Conservation (phyloP, 441 rosid species). For the Kokia cookei region DNA sequence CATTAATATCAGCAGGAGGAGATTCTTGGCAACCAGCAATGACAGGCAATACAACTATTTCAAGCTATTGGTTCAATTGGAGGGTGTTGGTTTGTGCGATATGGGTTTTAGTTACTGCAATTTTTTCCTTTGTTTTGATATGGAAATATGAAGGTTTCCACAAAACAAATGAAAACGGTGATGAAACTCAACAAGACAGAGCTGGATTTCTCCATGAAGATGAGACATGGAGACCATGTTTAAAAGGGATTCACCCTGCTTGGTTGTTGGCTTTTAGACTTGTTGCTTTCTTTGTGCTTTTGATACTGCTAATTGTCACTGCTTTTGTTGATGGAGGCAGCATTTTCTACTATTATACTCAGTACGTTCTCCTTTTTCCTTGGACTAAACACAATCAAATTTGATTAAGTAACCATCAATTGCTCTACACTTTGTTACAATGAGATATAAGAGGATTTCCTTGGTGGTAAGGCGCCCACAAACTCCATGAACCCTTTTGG, state of each 20-base stretch:
- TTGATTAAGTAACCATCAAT: neutral
- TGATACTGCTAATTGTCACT: constrained; percentile 42
- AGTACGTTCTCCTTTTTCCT: constrained; percentile 41
- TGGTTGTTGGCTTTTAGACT: constrained; percentile 83
- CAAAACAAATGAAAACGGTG: constrained; percentile 3
- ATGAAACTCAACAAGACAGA: constrained; percentile 35
- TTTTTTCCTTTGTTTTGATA: constrained; percentile 33
- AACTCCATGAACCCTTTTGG: no score
- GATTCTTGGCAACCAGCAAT: constrained; percentile 70
- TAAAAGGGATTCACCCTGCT: constrained; percentile 75
- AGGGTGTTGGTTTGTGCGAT: constrained; percentile 52
- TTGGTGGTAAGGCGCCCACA: no score
- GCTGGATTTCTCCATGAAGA: constrained; percentile 58
- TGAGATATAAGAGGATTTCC: neutral
- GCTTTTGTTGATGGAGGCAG: constrained; percentile 56
- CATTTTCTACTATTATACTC: constrained; percentile 84
- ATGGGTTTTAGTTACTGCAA: constrained; percentile 32
- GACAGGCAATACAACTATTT: constrained; percentile 39
- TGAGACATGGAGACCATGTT: constrained; percentile 83
- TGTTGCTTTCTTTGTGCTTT: constrained; percentile 58
- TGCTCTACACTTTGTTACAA: neutral
- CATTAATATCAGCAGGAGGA: constrained; percentile 41
- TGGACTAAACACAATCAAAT: neutral
- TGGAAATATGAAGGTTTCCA: constrained; percentile 55
- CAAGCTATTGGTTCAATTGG: constrained; percentile 65